Conservation (phyloP, 345 rosid species). For the Eucalyptus marginata region DNA sequence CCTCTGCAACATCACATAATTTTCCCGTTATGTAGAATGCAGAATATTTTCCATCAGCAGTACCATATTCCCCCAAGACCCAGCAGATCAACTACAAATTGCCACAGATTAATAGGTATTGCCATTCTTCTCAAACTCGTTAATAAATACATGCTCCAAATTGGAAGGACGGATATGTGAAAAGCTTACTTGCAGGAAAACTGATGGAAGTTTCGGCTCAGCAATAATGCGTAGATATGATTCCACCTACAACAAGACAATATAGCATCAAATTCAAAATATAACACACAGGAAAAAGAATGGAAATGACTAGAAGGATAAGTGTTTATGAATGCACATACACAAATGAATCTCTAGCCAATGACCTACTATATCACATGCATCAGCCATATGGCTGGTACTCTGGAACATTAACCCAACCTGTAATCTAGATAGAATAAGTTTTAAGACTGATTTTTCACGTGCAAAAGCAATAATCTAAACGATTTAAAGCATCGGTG, state of each 20-base stretch:
- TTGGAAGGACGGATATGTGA: not conserved
- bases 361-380: not conserved
- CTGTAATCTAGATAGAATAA: not conserved
- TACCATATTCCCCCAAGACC: constrained; percentile 96
- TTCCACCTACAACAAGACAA: constrained; percentile 57
- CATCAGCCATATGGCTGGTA: not conserved
- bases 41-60: constrained; percentile 77
- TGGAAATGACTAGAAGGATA: not conserved
- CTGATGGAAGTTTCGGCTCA: constrained; percentile 96
- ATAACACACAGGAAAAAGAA: not conserved
- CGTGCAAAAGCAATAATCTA: not conserved
- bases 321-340: not conserved
- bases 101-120: constrained; percentile 1
- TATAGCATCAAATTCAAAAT: not conserved
- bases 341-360: not conserved
- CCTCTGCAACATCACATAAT: constrained; percentile 89
- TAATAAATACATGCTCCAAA: not conserved
- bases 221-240: constrained; percentile 79
- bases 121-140: not conserved
- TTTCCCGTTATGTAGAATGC: constrained; percentile 81
- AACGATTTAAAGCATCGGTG: not conserved
- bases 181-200: constrained; percentile 70
- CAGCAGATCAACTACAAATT: constrained; percentile 83
- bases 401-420: not conserved
- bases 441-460: not conserved